Evolutionary conservation across 768 basidiomycete genomes (phyloP).

Genomic region (Lactifluus echinatus): DNA sequence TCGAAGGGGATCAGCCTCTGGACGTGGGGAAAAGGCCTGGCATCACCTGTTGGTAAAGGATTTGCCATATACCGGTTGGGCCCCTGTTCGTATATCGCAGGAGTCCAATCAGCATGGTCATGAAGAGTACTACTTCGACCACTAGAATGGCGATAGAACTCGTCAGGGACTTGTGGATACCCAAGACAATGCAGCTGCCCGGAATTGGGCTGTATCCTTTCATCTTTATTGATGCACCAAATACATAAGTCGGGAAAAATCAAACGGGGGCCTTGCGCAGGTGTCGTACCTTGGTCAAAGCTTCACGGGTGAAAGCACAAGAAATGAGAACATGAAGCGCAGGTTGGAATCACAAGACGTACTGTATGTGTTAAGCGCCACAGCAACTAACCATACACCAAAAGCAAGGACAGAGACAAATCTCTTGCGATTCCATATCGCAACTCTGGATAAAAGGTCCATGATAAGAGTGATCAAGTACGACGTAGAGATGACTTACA

Average conservation of each 20-base stretch:
- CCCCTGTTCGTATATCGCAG: neutral
- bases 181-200: neutral
- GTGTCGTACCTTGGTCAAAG: neutral
- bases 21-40: neutral
- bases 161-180: neutral
- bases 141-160: neutral
- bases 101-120: neutral
- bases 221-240: too few species aligned
- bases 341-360: neutral
- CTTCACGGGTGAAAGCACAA: neutral
- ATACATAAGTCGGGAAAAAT: too few species aligned
- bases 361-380: neutral
- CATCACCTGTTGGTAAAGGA: conserved; percentile 12
- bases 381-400: neutral
- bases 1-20: neutral
- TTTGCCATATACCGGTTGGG: neutral
- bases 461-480: neutral
- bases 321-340: neutral
- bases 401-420: neutral
- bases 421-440: conserved; percentile 1
- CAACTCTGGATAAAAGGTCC: neutral
- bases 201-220: neutral
- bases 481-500: neutral
- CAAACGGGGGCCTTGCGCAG: neutral
- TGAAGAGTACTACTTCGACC: neutral